Base-by-base conservation (phyloP, 139 green algal genomes). In the Ettlia oleoabundans region DNA sequence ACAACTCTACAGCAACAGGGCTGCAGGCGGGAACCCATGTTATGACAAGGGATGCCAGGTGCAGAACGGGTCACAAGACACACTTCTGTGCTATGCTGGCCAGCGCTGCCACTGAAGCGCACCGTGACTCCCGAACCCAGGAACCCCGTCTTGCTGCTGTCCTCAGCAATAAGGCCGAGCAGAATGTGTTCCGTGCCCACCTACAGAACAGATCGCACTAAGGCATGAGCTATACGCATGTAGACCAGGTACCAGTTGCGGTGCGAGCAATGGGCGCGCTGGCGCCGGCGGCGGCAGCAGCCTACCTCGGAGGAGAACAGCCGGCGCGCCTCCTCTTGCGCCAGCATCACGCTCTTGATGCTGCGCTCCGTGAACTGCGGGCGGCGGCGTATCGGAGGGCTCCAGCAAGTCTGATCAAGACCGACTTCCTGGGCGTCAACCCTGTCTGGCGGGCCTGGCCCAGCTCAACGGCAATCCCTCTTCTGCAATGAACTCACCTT, bases 281-380 rank as follows among this genome's bases (percentile, higher is more conserved):
- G 24, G 22, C 43, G 40, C 42, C 30, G 55, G 22, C n/a, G 37
- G 38, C 67, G 35, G 61, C 62, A 33, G 32, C 32, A 9, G 0
- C 65, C 13, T 81, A 95, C 92, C 93, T 96, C 89, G 2, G 24
- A 42, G 6, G 85, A 69, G 15, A 89, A 86, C 30, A 96, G 58
- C 9, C 76, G 72, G 67, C 93, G 93, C 21, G 92, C 91, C 62
- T 94, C 86, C 80, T 92, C 78, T 88, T 98, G 95, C 1, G 90
- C 88, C 40, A 94, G 84, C 92, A 98, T 96, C 2, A 98, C 90
- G 3, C 78, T 64, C 86, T 96, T 96, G 83, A 98, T 98, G 52
- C 78, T 88, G 18, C 93, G 86, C 84, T 98, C 95, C 7, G 94
- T 97, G 73, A 97, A 98, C 68, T 89, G 86, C 69, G 95, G 21